These are phyloP conservation scores for Cicer yamashitae DNA, from an alignment of 306 rosid genomes.

Conservation along the genomic window DNA sequence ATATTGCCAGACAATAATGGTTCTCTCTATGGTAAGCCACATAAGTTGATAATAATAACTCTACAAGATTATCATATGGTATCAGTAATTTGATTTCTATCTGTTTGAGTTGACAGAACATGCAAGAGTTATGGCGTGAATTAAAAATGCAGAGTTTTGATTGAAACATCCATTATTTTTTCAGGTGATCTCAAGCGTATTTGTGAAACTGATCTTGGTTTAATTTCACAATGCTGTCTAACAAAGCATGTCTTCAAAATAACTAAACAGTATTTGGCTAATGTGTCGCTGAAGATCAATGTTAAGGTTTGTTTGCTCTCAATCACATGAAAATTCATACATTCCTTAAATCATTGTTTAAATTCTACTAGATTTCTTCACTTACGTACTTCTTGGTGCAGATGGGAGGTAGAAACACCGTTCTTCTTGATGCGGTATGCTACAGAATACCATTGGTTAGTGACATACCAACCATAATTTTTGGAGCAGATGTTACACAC, in stretches of 20 bases:
- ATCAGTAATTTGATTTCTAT: slow-evolving; percentile 1
- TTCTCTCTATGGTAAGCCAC: slow-evolving; percentile 76
- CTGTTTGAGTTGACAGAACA: slow-evolving; percentile 12
- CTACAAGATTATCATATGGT: neutral
- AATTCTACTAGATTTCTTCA: neutral
- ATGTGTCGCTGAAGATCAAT: slow-evolving; percentile 86
- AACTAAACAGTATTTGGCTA: slow-evolving; percentile 86
- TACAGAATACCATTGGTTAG: slow-evolving; percentile 89
- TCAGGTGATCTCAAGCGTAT: slow-evolving; percentile 91
- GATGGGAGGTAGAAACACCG: slow-evolving; percentile 99
- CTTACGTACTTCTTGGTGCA: slow-evolving; percentile 46
- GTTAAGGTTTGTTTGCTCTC: slow-evolving; percentile 66
- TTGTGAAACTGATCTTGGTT: slow-evolving; percentile 96
- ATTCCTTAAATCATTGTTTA: neutral
- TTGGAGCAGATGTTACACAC: slow-evolving; percentile 98
- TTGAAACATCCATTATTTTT: slow-evolving; percentile 25
- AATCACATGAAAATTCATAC: slow-evolving; percentile 21
- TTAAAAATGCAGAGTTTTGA: slow-evolving; percentile 16
- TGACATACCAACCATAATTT: slow-evolving; percentile 88
- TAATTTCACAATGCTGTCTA: slow-evolving; percentile 92
- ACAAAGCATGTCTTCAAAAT: slow-evolving; percentile 80
- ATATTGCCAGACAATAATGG: slow-evolving; percentile 94
- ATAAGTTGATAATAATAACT: neutral
- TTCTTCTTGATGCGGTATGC: slow-evolving; percentile 83
- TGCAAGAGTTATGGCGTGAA: neutral